Conservation (phyloP, 108 stramenopile genomes). For the Skeletonema costatum region DNA sequence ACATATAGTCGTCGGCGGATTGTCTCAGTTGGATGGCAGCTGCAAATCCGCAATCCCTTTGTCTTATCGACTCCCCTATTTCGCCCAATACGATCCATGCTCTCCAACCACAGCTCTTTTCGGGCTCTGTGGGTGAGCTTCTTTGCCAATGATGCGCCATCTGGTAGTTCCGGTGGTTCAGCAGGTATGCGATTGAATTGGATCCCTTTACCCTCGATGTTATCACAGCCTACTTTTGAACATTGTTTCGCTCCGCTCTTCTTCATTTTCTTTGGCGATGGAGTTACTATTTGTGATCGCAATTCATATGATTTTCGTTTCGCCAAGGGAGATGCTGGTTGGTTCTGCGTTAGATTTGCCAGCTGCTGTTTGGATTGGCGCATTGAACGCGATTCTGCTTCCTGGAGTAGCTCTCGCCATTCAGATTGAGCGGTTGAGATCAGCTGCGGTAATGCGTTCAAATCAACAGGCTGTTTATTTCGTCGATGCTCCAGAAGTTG, state of each 20-base stretch:
- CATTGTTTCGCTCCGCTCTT: background rate
- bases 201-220: background rate
- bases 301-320: background rate
- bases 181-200: slow-evolving; percentile 3
- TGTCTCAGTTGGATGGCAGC: slow-evolving; percentile 13
- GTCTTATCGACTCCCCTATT: background rate
- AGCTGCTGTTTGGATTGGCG: background rate
- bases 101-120: background rate
- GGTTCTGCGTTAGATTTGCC: background rate
- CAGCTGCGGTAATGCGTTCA: background rate
- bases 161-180: background rate
- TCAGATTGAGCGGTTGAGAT: background rate
- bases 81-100: slow-evolving; percentile 1
- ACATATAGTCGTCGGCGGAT: background rate
- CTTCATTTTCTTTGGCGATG: background rate
- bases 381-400: background rate
- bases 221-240: slow-evolving; percentile 10
- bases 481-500: background rate
- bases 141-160: background rate
- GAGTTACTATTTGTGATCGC: background rate
- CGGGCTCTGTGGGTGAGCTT: slow-evolving; percentile 1
- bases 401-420: background rate
- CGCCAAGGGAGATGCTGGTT: background rate
- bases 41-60: slow-evolving; percentile 8
- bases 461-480: background rate